Evolutionary conservation across 805 yeast genomes (phyloP).

Genomic region (Suhomyces tanzawaensis): DNA sequence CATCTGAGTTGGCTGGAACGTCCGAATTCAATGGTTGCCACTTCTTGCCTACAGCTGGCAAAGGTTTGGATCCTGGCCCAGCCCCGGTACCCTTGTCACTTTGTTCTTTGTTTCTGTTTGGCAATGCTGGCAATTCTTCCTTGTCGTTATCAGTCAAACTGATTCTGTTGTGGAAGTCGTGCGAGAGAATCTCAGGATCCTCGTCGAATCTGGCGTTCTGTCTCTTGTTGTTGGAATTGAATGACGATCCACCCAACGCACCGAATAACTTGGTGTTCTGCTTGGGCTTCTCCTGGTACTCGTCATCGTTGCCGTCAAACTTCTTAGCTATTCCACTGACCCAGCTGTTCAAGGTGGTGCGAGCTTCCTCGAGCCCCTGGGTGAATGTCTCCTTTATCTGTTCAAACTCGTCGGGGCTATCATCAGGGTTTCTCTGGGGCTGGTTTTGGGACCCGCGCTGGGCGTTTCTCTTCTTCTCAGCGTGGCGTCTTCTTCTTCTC

Average conservation of each 20-base stretch:
- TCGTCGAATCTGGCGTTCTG: conserved; percentile 41
- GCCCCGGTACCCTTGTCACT: conserved; percentile 1
- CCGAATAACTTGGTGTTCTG: conserved; percentile 36
- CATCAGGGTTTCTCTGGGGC: conserved; percentile 22
- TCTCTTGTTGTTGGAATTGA: conserved; percentile 14
- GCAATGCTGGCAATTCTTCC: conserved; percentile 25
- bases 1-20: conserved; percentile 41
- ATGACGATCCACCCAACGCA: conserved; percentile 46
- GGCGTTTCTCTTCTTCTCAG: conserved; percentile 11
- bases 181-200: conserved; percentile 51
- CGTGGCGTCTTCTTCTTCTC: conserved; percentile 28
- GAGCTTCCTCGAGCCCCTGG: conserved; percentile 80
- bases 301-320: conserved; percentile 28
- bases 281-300: conserved; percentile 6
- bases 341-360: conserved; percentile 75
- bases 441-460: conserved; percentile 9
- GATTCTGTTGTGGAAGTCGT: conserved; percentile 48
- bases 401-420: conserved; percentile 58
- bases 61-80: conserved; percentile 1
- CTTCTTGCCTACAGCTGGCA: conserved; percentile 15
- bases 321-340: conserved; percentile 63
- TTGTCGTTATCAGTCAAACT: conserved; percentile 39
- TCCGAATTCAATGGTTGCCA: conserved; percentile 41
- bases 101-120: conserved; percentile 11
- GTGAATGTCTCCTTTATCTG: conserved; percentile 65